These are phyloP conservation scores for Aspergillus coremiiformis DNA, from an alignment of 495 filamentous ascomycete species.

Conservation along the genomic window DNA sequence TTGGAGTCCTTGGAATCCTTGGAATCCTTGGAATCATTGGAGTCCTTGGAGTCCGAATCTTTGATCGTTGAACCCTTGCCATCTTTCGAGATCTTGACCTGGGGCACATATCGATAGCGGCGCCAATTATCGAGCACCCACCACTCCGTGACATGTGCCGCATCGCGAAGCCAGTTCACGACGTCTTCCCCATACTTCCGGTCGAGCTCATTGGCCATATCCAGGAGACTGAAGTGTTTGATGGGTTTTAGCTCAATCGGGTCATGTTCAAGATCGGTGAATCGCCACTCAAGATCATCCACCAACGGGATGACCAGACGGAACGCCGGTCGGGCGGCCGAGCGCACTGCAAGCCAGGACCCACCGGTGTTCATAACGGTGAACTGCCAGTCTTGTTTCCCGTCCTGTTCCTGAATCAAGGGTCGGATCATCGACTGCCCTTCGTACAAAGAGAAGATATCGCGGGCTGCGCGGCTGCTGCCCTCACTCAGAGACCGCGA, in stretches of 20 bases:
- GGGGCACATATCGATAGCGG: conserved; percentile 14
- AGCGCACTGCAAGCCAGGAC: conserved; percentile 37
- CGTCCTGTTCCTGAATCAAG: conserved; percentile 25
- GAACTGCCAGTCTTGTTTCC: conserved; percentile 42
- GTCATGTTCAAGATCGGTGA: conserved; percentile 35
- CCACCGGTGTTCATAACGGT: conserved; percentile 48
- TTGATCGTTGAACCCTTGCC: not conserved
- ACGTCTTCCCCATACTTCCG: conserved; percentile 29
- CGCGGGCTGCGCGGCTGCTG: conserved; percentile 25
- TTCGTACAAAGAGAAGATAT: conserved; percentile 40
- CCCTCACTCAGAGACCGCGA: conserved; percentile 33
- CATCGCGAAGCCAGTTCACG: conserved; percentile 37
- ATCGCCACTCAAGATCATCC: conserved; percentile 39
- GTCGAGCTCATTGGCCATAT: conserved; percentile 25
- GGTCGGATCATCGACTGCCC: conserved; percentile 43
- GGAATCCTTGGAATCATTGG: not conserved
- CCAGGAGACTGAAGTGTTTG: conserved; percentile 29
- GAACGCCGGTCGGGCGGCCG: conserved; percentile 32
- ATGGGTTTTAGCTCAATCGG: conserved; percentile 32
- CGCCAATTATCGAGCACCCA: conserved; percentile 38
- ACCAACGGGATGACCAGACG: conserved; percentile 42
- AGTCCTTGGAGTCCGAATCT: not conserved
- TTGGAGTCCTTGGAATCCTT: not conserved
- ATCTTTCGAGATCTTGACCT: not conserved
- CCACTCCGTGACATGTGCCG: conserved; percentile 38